Percentiles rank a stretch among this genome's conserved stretches.
phyloP scores from a whole-genome alignment of 805 yeast genomes.

The Candida ipomoeae region DNA sequence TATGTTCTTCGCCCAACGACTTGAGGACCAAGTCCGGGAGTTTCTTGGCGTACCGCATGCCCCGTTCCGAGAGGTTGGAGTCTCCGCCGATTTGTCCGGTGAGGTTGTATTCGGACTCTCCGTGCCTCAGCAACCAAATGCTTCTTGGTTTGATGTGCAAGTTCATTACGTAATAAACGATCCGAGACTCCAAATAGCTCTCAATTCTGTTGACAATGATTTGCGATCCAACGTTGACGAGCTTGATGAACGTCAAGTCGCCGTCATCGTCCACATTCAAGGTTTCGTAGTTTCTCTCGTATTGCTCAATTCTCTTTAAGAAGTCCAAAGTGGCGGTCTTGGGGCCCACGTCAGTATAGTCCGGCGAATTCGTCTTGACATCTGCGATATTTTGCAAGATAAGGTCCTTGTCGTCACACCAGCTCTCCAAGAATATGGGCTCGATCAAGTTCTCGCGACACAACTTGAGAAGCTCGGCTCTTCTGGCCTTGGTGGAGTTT shows the following conservation, averaged over 20 bases:
- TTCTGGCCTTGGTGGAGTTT: conserved; percentile 71
- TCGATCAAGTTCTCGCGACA: conserved; percentile 67
- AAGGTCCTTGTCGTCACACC: conserved; percentile 79
- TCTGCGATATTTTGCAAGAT: conserved; percentile 78
- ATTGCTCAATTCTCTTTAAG: conserved; percentile 64
- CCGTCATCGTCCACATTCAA: conserved; percentile 55
- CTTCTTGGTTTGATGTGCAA: conserved; percentile 87
- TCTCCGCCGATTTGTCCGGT: conserved; percentile 97
- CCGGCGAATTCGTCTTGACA: conserved; percentile 84
- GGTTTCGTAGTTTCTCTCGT: conserved; percentile 74
- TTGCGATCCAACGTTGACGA: conserved; percentile 83
- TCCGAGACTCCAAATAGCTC: conserved; percentile 84
- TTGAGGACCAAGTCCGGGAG: conserved; percentile 72
- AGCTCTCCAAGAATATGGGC: conserved; percentile 89
- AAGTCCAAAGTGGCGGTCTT: conserved; percentile 73
- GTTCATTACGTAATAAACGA: conserved; percentile 94
- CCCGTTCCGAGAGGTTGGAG: conserved; percentile 78
- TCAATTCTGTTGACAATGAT: conserved; percentile 84
- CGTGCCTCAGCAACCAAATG: conserved; percentile 94
- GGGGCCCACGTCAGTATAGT: conserved; percentile 63
- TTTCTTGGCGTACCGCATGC: conserved; percentile 75
- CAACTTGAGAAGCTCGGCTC: conserved; percentile 59
- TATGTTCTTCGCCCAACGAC: conserved; percentile 56
- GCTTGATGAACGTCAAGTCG: conserved; percentile 76
- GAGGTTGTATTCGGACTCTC: conserved; percentile 87